Base-by-base conservation (phyloP, 164 flowering plant genomes). In the Macadamia tetraphylla region DNA sequence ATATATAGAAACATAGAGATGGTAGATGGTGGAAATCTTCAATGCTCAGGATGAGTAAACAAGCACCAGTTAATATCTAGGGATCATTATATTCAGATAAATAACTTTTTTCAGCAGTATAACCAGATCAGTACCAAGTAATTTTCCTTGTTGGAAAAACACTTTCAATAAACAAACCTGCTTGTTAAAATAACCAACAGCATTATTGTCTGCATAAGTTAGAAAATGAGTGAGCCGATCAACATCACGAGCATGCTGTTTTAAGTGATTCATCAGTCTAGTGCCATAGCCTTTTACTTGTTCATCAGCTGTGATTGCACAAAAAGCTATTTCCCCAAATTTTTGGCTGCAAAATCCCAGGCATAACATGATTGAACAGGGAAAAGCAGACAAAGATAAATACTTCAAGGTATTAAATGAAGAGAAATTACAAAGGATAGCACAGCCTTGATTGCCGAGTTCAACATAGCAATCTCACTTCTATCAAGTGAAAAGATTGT, bases 231-330 rank as follows among this genome's bases (percentile, higher is more conserved):
- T 94, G 58, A 94, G 84, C 62, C 94, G 91, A 79, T 94, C 98
- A 64, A 75, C 87, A 81, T 94, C 99, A 64, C 99, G 97, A 68
- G 98, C 99, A 83, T 90, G 89, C 83, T 94, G 95, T 73, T 94
- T 94, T 67, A 94, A 80, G 72, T 94, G 97, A 79, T 94, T 94
- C 99, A 94, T 94, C 78, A 94, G 71, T 76, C 99, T 87, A 43
- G 99, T 92, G 23, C 99, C 98, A 78, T 94, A 94, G 70, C 99
- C 99, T 79, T 94, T 94, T 62, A 94, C 99, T 89, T 94, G 99
- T 75, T 94, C 98, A 80, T 92, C 98, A 43, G 93, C 89, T 52
- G 99, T 89, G 44, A 94, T 94, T 60, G 99, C 99, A 82, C 93
- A 89, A 78, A 94, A 94, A 67, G 99, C 99, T 76, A 94, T 92